phyloP scores from a whole-genome alignment of 768 basidiomycete genomes.

The Kockovaella imperatae region DNA sequence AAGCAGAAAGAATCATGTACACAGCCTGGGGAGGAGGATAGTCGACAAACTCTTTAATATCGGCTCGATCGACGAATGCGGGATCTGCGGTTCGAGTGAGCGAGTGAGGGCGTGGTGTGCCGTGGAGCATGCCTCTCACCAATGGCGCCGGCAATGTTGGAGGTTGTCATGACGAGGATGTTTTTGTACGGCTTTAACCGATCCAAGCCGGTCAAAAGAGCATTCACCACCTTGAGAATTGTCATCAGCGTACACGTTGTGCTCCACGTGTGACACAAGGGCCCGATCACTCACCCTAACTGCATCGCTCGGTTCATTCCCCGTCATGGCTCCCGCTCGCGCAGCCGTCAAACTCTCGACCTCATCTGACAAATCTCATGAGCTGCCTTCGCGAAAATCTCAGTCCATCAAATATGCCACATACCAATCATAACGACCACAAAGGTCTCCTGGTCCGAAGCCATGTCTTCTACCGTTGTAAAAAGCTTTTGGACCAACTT shows the following conservation, averaged over 20 bases:
- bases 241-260: background rate
- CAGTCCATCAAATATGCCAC: conserved; percentile 30
- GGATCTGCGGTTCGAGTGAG: conserved; percentile 54
- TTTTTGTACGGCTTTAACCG: conserved; percentile 89
- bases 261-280: background rate
- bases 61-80: conserved; percentile 93
- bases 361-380: conserved; percentile 58
- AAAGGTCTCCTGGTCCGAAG: conserved; percentile 84
- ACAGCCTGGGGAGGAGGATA: conserved; percentile 83
- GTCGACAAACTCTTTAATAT: conserved; percentile 90
- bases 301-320: conserved; percentile 92
- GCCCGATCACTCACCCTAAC: conserved; percentile 56
- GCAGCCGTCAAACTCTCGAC: conserved; percentile 94
- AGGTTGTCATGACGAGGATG: conserved; percentile 91
- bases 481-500: conserved; percentile 91
- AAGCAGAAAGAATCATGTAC: conserved; percentile 81
- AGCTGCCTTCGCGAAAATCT: background rate
- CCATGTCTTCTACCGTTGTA: conserved; percentile 75
- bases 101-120: background rate
- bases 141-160: conserved; percentile 88
- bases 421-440: conserved; percentile 85
- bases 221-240: conserved; percentile 80
- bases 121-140: conserved; percentile 50
- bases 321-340: conserved; percentile 85
- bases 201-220: conserved; percentile 91